A percentile compares a stretch with the other conserved stretches of the same genome.
Evolutionary conservation across 495 filamentous ascomycete genomes (phyloP).

Genomic region (Diplogelasinospora grovesii): DNA sequence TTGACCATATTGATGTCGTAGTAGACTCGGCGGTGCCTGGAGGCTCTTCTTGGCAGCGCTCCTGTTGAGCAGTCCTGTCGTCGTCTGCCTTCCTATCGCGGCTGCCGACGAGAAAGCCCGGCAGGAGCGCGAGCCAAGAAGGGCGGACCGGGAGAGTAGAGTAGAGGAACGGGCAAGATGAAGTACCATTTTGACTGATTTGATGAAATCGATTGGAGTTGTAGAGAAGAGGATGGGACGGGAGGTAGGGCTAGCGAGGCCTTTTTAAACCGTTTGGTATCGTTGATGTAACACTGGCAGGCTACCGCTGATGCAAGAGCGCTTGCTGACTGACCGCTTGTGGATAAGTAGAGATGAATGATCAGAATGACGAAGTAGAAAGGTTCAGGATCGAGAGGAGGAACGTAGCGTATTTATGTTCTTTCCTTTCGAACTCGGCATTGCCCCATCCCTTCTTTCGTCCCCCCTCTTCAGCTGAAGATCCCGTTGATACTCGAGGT

Average conservation of each 20-base stretch:
- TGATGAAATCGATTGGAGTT: not conserved
- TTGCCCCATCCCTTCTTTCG: too few species aligned
- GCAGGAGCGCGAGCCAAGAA: constrained; percentile 13
- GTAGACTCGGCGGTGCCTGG: not conserved
- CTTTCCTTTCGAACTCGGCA: too few species aligned
- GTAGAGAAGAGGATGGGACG: too few species aligned
- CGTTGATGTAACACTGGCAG: not conserved
- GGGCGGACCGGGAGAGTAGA: constrained; percentile 16
- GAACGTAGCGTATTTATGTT: too few species aligned
- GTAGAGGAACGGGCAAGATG: constrained; percentile 27
- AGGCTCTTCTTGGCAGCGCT: not conserved
- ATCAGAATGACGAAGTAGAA: not conserved
- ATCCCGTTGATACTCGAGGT: too few species aligned
- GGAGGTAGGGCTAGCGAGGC: too few species aligned
- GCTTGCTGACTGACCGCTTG: constrained; percentile 2
- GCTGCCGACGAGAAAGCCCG: constrained; percentile 9
- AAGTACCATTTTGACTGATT: constrained; percentile 47
- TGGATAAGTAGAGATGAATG: not conserved
- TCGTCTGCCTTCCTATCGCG: too few species aligned
- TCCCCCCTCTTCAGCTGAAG: too few species aligned
- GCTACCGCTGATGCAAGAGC: not conserved
- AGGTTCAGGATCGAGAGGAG: too few species aligned
- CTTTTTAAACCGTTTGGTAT: not conserved
- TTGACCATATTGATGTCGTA: not conserved
- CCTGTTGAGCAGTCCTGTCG: constrained; percentile 9